These are phyloP conservation scores for Ploettnerulaceae sp. DNA, from an alignment of 2,329 filamentous ascomycete genomes.

Conservation along the genomic window DNA sequence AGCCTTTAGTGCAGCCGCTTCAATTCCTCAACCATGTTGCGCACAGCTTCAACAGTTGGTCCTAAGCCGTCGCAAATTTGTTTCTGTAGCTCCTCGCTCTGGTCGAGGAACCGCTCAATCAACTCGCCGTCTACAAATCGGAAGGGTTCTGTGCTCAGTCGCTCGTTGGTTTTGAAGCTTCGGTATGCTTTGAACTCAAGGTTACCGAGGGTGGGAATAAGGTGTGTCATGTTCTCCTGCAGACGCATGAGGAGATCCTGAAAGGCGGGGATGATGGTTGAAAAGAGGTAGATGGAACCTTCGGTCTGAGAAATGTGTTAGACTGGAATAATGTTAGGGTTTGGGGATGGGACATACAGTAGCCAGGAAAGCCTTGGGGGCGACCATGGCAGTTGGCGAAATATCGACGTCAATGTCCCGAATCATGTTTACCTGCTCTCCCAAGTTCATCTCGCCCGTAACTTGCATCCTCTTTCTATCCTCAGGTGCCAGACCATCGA, in stretches of 20 bases:
- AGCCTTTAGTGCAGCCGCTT: slow-evolving; percentile 51
- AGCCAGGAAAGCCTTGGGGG: slow-evolving; percentile 80
- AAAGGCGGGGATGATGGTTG: slow-evolving; percentile 64
- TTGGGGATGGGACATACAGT: slow-evolving; percentile 63
- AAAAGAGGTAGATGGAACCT: slow-evolving; percentile 86
- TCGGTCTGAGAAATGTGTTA: slow-evolving; percentile 59
- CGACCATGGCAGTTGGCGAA: slow-evolving; percentile 60
- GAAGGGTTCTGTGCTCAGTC: slow-evolving; percentile 69
- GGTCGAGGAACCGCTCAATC: slow-evolving; percentile 76
- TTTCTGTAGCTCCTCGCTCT: slow-evolving; percentile 54
- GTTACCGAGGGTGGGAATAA: slow-evolving; percentile 64
- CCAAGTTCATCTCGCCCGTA: slow-evolving; percentile 76
- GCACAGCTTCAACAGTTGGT: slow-evolving; percentile 57
- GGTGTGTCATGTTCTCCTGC: slow-evolving; percentile 64
- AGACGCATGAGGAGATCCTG: slow-evolving; percentile 80
- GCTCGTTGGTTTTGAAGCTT: slow-evolving; percentile 72
- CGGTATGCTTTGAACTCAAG: slow-evolving; percentile 75
- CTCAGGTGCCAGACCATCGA: slow-evolving; percentile 66
- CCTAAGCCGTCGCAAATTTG: slow-evolving; percentile 51
- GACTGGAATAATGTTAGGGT: slow-evolving; percentile 4
- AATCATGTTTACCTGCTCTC: slow-evolving; percentile 91
- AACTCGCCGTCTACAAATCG: slow-evolving; percentile 91
- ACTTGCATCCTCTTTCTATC: slow-evolving; percentile 67
- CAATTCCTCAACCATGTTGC: slow-evolving; percentile 57
- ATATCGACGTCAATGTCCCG: slow-evolving; percentile 65